These are phyloP conservation scores for Mrakia hoshinonis DNA, from an alignment of 768 basidiomycete species.

Conservation along the genomic window DNA sequence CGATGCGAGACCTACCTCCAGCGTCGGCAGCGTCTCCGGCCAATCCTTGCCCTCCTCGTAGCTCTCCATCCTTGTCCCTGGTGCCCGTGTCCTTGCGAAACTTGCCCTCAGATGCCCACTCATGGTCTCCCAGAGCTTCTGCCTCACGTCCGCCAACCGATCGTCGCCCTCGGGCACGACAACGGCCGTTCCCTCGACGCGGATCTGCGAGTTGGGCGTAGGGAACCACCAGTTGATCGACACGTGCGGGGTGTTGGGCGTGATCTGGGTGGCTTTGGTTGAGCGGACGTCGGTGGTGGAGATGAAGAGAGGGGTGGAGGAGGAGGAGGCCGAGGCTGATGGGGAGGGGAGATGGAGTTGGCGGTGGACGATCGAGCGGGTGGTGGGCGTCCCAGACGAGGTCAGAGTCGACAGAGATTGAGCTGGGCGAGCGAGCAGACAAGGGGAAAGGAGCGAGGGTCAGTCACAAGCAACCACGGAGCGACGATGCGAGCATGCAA, in stretches of 20 bases:
- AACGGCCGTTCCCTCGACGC: constrained; percentile 3
- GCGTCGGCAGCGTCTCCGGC: constrained; percentile 10
- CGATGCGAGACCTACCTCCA: constrained; percentile 4
- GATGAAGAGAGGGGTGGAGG: constrained; percentile 11
- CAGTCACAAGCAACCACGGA: too few species aligned
- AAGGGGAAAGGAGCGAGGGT: neutral
- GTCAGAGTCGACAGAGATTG: constrained; percentile 19
- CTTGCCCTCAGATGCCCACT: constrained; percentile 14
- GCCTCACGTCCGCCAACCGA: neutral
- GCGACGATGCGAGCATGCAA: neutral
- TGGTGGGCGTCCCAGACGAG: neutral
- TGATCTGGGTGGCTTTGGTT: constrained; percentile 16
- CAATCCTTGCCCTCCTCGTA: constrained; percentile 24
- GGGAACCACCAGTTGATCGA: constrained; percentile 26
- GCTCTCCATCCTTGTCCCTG: constrained; percentile 1
- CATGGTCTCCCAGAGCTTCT: constrained; percentile 18
- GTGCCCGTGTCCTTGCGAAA: constrained; percentile 17
- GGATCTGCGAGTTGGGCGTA: constrained; percentile 23
- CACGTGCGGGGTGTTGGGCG: neutral
- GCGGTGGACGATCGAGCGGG: constrained; percentile 4
- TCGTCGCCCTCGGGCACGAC: constrained; percentile 5
- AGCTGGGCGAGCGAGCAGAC: neutral
- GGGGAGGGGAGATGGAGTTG: constrained; percentile 10
- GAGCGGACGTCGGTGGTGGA: constrained; percentile 26
- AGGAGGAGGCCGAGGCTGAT: neutral